Conservation (phyloP, 1,284 basidiomycete genomes). For the Mycena citricolor region DNA sequence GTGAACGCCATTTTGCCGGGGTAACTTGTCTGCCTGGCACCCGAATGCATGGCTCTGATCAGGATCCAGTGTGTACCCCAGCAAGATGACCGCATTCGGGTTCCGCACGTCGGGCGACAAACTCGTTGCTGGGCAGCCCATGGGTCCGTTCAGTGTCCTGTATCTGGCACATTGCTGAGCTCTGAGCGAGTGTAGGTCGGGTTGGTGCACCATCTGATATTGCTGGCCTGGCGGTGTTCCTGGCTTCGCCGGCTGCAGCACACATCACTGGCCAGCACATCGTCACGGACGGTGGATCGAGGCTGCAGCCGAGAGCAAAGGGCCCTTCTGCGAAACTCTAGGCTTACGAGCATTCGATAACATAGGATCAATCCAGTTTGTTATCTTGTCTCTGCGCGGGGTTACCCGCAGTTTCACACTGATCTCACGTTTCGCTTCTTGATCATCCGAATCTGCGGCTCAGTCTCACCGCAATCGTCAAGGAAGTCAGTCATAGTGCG, state of each 20-base stretch:
- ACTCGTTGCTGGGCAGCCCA: constrained; percentile 56
- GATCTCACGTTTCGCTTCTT: no score
- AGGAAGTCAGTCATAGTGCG: no score
- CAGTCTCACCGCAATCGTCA: no score
- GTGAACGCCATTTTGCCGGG: constrained; percentile 86
- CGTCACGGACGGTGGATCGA: constrained; percentile 66
- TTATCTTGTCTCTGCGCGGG: no score
- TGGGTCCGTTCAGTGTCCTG: constrained; percentile 42
- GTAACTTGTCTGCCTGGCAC: constrained; percentile 26
- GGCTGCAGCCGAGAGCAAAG: no score
- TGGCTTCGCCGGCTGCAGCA: constrained; percentile 68
- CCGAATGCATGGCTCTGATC: not conserved
- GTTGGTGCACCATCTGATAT: constrained; percentile 69
- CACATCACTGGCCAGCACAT: constrained; percentile 76
- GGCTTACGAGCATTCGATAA: no score
- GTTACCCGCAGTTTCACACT: no score
- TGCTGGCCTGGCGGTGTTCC: constrained; percentile 74
- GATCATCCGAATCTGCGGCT: no score
- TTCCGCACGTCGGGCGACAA: constrained; percentile 58
- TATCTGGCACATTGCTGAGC: not conserved
- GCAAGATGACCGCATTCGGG: constrained; percentile 84
- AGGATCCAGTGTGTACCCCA: constrained; percentile 75
- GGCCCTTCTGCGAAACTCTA: no score
- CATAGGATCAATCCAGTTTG: no score
- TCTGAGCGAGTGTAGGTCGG: constrained; percentile 47